These are phyloP conservation scores for Auricularia sp. DNA, from an alignment of 768 basidiomycete species.

Conservation along the genomic window DNA sequence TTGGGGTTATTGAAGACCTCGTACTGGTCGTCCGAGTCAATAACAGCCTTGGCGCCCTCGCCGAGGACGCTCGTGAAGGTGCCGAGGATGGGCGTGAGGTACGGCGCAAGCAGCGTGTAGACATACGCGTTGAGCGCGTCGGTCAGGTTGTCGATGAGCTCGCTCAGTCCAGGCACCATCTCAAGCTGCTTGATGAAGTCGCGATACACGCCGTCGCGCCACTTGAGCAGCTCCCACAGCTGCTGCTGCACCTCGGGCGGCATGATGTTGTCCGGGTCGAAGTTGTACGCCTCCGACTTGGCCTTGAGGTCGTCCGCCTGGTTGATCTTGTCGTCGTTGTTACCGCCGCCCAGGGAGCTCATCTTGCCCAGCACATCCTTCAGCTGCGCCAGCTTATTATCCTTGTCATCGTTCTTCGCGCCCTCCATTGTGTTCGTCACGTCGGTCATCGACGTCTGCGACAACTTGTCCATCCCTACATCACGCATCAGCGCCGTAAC, in stretches of 20 bases:
- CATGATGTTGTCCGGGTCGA: conserved; percentile 49
- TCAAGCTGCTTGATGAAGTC: conserved; percentile 47
- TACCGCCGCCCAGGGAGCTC: conserved; percentile 37
- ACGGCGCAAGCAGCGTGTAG: conserved; percentile 30
- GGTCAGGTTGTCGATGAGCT: conserved; percentile 50
- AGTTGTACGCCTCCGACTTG: conserved; percentile 47
- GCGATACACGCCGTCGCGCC: conserved; percentile 52
- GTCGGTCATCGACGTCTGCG: conserved; percentile 43
- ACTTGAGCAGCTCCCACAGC: conserved; percentile 46
- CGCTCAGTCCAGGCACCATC: conserved; percentile 51
- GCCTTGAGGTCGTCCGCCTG: conserved; percentile 42
- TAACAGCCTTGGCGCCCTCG: conserved; percentile 58
- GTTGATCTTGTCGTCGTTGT: conserved; percentile 32
- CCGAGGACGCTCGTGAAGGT: conserved; percentile 47
- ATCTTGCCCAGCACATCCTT: conserved; percentile 40
- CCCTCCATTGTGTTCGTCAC: conserved; percentile 42
- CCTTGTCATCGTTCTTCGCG: conserved; percentile 23
- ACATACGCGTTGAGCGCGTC: conserved; percentile 61
- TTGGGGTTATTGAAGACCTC: conserved; percentile 53
- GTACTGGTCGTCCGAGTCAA: conserved; percentile 60
- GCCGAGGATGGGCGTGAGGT: conserved; percentile 38
- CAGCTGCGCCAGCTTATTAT: conserved; percentile 27
- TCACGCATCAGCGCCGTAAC: too few relatives aligned
- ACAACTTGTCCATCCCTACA: not conserved
- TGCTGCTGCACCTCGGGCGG: conserved; percentile 55